These are phyloP conservation scores for Rhodomyrtus psidioides DNA, from an alignment of 441 rosid genomes.

Conservation along the genomic window DNA sequence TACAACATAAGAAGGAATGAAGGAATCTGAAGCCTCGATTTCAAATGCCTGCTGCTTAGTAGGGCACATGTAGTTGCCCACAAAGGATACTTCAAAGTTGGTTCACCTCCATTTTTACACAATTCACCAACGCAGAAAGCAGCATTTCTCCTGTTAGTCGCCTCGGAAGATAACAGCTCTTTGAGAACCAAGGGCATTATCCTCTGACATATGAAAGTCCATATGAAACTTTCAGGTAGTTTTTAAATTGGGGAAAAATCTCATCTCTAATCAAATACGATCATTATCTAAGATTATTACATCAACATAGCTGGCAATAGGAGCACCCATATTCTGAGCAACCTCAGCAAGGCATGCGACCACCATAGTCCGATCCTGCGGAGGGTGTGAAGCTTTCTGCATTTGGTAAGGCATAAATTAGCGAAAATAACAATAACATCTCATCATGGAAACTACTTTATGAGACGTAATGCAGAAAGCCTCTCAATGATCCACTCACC, in stretches of 20 bases:
- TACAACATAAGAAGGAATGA: background rate
- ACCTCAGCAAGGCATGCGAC: slow-evolving; percentile 99
- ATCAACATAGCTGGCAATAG: slow-evolving; percentile 34
- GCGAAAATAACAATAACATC: slow-evolving; percentile 13
- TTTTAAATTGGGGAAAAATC: background rate
- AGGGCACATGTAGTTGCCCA: background rate
- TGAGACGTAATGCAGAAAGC: background rate
- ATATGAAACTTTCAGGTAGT: slow-evolving; percentile 3
- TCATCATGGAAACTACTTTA: background rate
- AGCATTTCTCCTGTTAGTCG: slow-evolving; percentile 97
- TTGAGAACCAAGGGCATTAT: slow-evolving; percentile 87
- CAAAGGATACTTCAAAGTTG: slow-evolving; percentile 83
- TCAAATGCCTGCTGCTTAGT: background rate
- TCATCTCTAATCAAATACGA: background rate
- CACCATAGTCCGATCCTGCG: slow-evolving; percentile 93
- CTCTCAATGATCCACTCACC: slow-evolving; percentile 39
- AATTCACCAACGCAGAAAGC: slow-evolving; percentile 98
- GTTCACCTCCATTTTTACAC: slow-evolving; percentile 91
- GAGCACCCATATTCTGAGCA: slow-evolving; percentile 45
- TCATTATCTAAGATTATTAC: slow-evolving; percentile 22
- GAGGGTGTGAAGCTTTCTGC: slow-evolving; percentile 87
- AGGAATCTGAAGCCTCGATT: background rate
- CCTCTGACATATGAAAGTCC: slow-evolving; percentile 44
- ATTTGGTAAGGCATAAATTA: slow-evolving; percentile 16
- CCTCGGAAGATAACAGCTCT: slow-evolving; percentile 74